Evolutionary conservation across 2,329 filamentous ascomycete genomes (phyloP).

Genomic region (Pyrenochaeta sp.): DNA sequence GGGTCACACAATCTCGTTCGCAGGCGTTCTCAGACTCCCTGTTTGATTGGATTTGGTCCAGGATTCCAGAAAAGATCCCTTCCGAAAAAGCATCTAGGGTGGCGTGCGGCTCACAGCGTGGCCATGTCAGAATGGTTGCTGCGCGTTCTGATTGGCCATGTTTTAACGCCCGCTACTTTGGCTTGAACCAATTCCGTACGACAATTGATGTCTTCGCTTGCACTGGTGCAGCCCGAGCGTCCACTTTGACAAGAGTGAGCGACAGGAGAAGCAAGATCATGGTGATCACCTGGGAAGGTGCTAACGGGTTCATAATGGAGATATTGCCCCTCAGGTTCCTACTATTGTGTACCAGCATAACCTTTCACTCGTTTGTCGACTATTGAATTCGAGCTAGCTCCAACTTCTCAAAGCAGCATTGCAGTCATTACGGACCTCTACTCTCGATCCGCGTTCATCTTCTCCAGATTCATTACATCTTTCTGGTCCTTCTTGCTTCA

Average conservation of each 20-base stretch:
- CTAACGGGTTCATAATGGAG: constrained; percentile 1
- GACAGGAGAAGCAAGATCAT: constrained; percentile 9
- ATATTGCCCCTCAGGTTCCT: background rate
- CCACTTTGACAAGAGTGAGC: constrained; percentile 3
- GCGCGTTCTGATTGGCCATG: constrained; percentile 18
- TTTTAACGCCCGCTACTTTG: constrained; percentile 20
- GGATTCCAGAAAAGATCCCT: constrained; percentile 10
- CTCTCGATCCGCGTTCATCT: background rate
- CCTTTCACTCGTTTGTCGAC: background rate
- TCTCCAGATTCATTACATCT: background rate
- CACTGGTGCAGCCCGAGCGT: constrained; percentile 1
- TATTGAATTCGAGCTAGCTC: background rate
- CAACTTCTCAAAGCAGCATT: background rate
- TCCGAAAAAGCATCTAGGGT: constrained; percentile 9
- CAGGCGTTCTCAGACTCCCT: constrained; percentile 3
- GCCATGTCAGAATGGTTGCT: background rate
- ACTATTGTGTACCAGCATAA: background rate
- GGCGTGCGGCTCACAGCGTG: constrained; percentile 18
- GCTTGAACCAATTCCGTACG: constrained; percentile 27
- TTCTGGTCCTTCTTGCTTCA: background rate
- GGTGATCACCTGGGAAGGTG: background rate
- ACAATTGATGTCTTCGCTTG: constrained; percentile 9
- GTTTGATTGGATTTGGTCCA: constrained; percentile 2
- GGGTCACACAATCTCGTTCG: background rate
- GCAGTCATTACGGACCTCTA: constrained; percentile 9